Base-by-base conservation (phyloP, 306 rosid genomes). In the Trifolium repens region DNA sequence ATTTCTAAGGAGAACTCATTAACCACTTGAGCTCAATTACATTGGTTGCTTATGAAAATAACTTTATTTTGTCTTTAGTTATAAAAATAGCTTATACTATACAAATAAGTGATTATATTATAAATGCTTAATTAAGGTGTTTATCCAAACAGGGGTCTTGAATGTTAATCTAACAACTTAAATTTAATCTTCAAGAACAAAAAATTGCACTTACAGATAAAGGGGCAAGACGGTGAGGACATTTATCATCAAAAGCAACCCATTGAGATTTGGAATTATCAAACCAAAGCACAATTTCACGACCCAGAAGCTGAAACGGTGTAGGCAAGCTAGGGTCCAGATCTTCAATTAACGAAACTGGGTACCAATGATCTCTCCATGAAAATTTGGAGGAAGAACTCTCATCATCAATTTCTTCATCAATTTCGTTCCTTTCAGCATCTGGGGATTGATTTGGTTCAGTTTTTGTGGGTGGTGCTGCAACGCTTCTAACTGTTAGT, bases 321-420 rank as follows among this genome's bases (percentile, higher is more conserved):
- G 93, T 91, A 0, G 98, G 96, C 62, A 84, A 72, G 0, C 72
- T 22, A 68, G 97, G 87, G 78, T 91, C 87, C 79, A 94, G 84
- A 86, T 94, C 98, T 81, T 94, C 98, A 17, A 90, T 83, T 67
- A 94, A 67, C 12, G 97, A 94, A 86, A 91, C 91, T 3, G 98
- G 98, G 88, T 94, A 94, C 98, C 98, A 94, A n/a, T 94, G 97
- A 87, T 89, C 98, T 74, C 91, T 91, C 98, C 98, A 94, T 13
- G 85, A 69, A 76, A 94, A 94, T 67, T 90, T 89, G 0, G 91
- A 77, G 19, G 85, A 62, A 8, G 94, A 90, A 75, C 80, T 85
- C 60, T 85, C 96, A 2, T 85, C 86, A 1, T 73, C 77, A 2
- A 66, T 26, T 16, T 84, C 93, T 39, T 82, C 89, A 26, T 83